A percentile compares a stretch with the other conserved stretches of the same genome.
Conservation (phyloP, 352 stramenopile genomes). For the Phytophthora pseudosyringae region DNA sequence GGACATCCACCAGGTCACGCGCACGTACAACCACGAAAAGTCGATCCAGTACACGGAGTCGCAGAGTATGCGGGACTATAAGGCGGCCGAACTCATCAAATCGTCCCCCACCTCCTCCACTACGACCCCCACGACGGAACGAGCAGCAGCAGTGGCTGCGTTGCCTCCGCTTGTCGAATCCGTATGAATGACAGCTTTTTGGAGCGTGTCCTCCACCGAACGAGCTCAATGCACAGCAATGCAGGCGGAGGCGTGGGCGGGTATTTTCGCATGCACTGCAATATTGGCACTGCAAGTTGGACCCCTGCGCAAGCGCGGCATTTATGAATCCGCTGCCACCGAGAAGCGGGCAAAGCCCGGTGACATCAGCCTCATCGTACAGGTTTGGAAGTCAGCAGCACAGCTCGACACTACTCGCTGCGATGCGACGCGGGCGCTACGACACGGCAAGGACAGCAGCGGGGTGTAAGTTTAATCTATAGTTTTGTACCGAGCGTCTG, state of each 20-base stretch:
- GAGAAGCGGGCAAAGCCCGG: neutral
- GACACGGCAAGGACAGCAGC: neutral
- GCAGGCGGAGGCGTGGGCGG: neutral
- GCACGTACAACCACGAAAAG: slow-evolving; percentile 76
- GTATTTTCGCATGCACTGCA: neutral
- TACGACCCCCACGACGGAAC: slow-evolving; percentile 30
- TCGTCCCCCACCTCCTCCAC: slow-evolving; percentile 39
- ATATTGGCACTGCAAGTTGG: neutral
- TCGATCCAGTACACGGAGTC: slow-evolving; percentile 75
- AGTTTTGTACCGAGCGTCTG: slow-evolving; percentile 28
- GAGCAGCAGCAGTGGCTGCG: slow-evolving; percentile 24
- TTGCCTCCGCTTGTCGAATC: slow-evolving; percentile 27
- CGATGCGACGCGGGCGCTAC: neutral
- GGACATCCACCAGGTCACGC: slow-evolving; percentile 79
- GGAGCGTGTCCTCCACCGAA: neutral
- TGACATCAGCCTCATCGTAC: slow-evolving; percentile 23
- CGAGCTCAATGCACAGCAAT: neutral
- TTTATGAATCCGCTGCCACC: slow-evolving; percentile 9
- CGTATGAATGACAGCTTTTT: slow-evolving; percentile 11
- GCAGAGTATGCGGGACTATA: slow-evolving; percentile 80
- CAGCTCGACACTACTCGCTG: neutral
- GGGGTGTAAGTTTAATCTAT: slow-evolving; percentile 26
- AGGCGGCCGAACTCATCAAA: slow-evolving; percentile 53
- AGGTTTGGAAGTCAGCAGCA: slow-evolving; percentile 9
- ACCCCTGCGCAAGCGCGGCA: neutral